These are phyloP conservation scores for Ambrosiella beaveri DNA, from an alignment of 2,329 filamentous ascomycete species.

Conservation along the genomic window DNA sequence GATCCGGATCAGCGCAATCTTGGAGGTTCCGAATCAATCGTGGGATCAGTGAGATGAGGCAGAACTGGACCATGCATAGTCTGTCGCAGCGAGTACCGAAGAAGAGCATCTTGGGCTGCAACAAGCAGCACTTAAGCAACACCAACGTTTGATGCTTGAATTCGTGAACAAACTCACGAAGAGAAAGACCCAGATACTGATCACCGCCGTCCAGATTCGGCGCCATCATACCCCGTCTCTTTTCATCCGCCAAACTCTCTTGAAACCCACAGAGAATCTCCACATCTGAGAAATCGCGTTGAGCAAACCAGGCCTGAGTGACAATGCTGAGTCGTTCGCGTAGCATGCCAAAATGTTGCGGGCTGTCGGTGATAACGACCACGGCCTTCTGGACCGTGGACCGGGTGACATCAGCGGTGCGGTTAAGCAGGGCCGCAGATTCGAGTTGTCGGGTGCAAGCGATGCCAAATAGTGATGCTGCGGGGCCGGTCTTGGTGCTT, in stretches of 20 bases:
- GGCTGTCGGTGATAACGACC: slow-evolving; percentile 82
- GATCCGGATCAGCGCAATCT: slow-evolving; percentile 85
- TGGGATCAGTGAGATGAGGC: slow-evolving; percentile 84
- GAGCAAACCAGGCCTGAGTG: slow-evolving; percentile 89
- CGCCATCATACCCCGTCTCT: slow-evolving; percentile 35
- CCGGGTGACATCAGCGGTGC: slow-evolving; percentile 79
- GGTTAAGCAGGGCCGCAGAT: slow-evolving; percentile 55
- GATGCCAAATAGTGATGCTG: slow-evolving; percentile 85
- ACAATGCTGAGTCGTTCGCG: slow-evolving; percentile 80
- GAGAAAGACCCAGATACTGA: slow-evolving; percentile 72
- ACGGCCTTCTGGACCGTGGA: slow-evolving; percentile 97
- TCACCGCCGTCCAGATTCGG: slow-evolving; percentile 63
- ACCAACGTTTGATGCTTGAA: slow-evolving; percentile 92
- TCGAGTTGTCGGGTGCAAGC: slow-evolving; percentile 88
- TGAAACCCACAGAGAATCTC: slow-evolving; percentile 86
- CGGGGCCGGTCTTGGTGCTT: slow-evolving; percentile 30
- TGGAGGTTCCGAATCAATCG: slow-evolving; percentile 80
- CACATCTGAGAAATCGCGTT: slow-evolving; percentile 77
- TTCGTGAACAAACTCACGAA: slow-evolving; percentile 81
- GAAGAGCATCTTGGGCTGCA: slow-evolving; percentile 99
- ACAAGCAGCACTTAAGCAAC: slow-evolving; percentile 77
- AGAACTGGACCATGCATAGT: slow-evolving; percentile 97
- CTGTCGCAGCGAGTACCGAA: slow-evolving; percentile 93
- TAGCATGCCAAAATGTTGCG: slow-evolving; percentile 77
- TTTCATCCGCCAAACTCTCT: slow-evolving; percentile 62